Percentiles rank a stretch among this genome's conserved stretches.
Conservation (phyloP, 2,329 filamentous ascomycete genomes). For the Uncinocarpus reesii region DNA sequence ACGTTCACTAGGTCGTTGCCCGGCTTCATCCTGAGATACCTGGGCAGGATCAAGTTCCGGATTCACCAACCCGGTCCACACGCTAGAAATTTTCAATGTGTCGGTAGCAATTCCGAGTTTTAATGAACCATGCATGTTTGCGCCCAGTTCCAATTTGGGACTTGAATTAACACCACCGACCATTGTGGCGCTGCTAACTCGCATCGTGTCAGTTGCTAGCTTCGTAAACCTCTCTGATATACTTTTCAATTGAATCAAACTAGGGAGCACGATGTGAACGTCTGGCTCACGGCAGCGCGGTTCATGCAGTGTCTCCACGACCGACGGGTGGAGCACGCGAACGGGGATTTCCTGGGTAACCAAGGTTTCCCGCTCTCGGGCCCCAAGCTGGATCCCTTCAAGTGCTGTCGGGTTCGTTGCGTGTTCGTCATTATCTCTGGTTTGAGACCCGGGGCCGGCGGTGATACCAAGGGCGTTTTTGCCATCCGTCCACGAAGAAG, state of each 20-base stretch:
- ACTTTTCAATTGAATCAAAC: constrained; percentile 76
- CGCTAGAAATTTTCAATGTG: constrained; percentile 69
- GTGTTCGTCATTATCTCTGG: constrained; percentile 39
- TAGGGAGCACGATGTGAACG: constrained; percentile 83
- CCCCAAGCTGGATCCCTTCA: constrained; percentile 26
- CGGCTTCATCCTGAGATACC: constrained; percentile 54
- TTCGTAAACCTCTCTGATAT: constrained; percentile 94
- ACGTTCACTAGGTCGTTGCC: constrained; percentile 68
- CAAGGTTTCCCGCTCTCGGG: constrained; percentile 72
- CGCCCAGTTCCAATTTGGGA: constrained; percentile 71
- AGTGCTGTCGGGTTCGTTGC: constrained; percentile 34
- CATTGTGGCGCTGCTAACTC: constrained; percentile 20
- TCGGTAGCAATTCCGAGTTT: constrained; percentile 73
- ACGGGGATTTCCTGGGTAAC: constrained; percentile 96
- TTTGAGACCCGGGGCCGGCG: constrained; percentile 22
- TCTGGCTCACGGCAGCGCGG: constrained; percentile 83
- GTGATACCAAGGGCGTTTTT: constrained; percentile 47
- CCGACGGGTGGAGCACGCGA: constrained; percentile 69
- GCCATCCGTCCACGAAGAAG: constrained; percentile 37
- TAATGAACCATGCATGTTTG: constrained; percentile 88
- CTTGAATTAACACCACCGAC: constrained; percentile 26
- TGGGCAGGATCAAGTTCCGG: constrained; percentile 74
- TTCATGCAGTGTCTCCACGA: constrained; percentile 88
- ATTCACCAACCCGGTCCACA: constrained; percentile 78
- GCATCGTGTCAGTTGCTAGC: constrained; percentile 47